These are phyloP conservation scores for Schoenoplectus tabernaemontani DNA, from an alignment of 202 grass and related monocot species.

Conservation along the genomic window DNA sequence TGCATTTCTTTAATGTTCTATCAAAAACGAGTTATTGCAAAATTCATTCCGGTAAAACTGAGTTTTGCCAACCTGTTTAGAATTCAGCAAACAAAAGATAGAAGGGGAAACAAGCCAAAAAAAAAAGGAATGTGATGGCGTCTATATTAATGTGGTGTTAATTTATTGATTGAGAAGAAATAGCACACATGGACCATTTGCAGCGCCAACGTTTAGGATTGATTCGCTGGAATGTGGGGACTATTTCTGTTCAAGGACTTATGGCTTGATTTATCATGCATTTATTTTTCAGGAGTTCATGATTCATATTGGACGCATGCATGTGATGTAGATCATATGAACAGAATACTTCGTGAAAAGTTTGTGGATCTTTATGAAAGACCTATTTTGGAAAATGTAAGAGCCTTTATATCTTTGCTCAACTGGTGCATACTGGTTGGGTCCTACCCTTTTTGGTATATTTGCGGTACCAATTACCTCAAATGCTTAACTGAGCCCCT, in stretches of 20 bases:
- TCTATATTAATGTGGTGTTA: neutral
- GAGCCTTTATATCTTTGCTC: no score
- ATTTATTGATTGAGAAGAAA: neutral
- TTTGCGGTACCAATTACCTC: no score
- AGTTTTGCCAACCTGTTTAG: neutral
- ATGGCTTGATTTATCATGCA: neutral
- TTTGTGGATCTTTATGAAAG: constrained; percentile 84
- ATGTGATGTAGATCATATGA: constrained; percentile 90
- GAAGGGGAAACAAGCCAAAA: neutral
- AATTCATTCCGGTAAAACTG: neutral
- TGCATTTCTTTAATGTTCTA: constrained; percentile 1
- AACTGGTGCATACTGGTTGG: no score
- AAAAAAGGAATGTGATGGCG: neutral
- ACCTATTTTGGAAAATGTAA: constrained; percentile 90
- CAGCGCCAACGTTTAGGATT: no score
- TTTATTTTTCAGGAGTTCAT: constrained; percentile 73
- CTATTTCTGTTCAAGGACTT: neutral
- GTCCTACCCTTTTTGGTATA: no score
- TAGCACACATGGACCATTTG: no score
- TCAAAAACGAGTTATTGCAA: no score
- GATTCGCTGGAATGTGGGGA: constrained; percentile 1
- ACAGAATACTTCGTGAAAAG: constrained; percentile 87
- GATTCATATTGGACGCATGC: constrained; percentile 99
- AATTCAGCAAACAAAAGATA: neutral
- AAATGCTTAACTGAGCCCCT: neutral